Evolutionary conservation across 257 asterid species (phyloP).

Genomic region (Petrea volubilis): DNA sequence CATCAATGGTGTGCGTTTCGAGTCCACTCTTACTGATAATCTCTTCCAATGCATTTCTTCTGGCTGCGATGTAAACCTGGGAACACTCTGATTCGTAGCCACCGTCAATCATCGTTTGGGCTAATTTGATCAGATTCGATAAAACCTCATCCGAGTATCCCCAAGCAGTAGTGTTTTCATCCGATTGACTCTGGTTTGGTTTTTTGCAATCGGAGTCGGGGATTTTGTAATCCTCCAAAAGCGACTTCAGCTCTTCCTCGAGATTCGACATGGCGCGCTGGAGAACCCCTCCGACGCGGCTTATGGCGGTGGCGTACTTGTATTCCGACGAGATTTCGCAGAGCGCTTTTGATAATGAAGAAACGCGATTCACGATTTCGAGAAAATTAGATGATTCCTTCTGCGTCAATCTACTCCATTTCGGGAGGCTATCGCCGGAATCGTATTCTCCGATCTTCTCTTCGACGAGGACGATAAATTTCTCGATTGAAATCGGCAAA

Average conservation of each 20-base stretch:
- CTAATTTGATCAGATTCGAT: conserved; percentile 35
- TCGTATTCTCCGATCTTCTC: conserved; percentile 58
- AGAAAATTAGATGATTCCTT: conserved; percentile 57
- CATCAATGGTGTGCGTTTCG: conserved; percentile 74
- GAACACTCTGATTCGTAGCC: conserved; percentile 76
- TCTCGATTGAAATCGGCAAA: conserved; percentile 64
- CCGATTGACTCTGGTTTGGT: conserved; percentile 9
- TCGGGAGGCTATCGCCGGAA: conserved; percentile 37
- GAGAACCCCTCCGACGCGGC: conserved; percentile 55
- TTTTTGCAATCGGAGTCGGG: neutral
- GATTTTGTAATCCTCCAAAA: conserved; percentile 63
- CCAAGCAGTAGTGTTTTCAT: conserved; percentile 29
- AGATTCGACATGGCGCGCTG: conserved; percentile 71
- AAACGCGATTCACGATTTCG: conserved; percentile 40
- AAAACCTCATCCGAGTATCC: conserved; percentile 52
- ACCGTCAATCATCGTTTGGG: conserved; percentile 51
- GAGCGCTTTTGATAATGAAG: conserved; percentile 41
- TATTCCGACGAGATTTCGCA: conserved; percentile 43
- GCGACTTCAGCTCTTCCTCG: conserved; percentile 71
- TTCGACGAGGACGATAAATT: conserved; percentile 66
- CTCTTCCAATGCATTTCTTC: conserved; percentile 69
- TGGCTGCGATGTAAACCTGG: conserved; percentile 50
- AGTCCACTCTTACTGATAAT: conserved; percentile 53
- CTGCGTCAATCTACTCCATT: conserved; percentile 48
- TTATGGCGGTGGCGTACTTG: conserved; percentile 61